These are phyloP conservation scores for Hondaea fermentalgiana DNA, from an alignment of 108 stramenopile genomes.

Conservation along the genomic window DNA sequence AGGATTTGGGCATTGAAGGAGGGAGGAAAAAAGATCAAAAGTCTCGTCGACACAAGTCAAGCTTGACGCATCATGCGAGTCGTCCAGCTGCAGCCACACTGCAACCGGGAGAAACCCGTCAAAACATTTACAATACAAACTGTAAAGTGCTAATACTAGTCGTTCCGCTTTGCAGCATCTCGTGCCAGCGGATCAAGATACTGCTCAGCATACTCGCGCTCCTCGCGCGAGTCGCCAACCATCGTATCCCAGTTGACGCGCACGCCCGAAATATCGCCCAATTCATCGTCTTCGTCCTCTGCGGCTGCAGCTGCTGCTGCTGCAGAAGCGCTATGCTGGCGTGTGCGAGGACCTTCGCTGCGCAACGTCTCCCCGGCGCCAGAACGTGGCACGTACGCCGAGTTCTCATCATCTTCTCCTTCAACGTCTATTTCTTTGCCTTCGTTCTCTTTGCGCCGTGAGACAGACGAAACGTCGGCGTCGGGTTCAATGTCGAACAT, in stretches of 20 bases:
- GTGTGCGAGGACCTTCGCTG: too few relatives aligned
- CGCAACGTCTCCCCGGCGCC: too few relatives aligned
- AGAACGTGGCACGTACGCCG: too few relatives aligned
- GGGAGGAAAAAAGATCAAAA: too few relatives aligned
- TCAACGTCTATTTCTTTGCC: not conserved
- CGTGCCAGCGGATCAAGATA: not conserved
- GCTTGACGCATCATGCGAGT: too few relatives aligned
- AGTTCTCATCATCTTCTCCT: not conserved
- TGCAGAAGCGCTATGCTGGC: not conserved
- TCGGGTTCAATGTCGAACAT: not conserved
- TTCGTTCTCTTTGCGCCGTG: not conserved
- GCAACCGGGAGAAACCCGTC: too few relatives aligned
- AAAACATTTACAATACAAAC: too few relatives aligned
- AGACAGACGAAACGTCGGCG: not conserved
- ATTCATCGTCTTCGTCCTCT: not conserved
- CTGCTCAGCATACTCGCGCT: not conserved
- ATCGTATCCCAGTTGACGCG: not conserved
- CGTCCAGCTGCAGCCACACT: too few relatives aligned
- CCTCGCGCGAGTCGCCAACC: not conserved
- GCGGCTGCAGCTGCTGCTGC: not conserved
- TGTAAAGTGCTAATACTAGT: too few relatives aligned
- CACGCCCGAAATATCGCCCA: not conserved
- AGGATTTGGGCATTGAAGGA: not conserved
- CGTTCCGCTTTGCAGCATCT: too few relatives aligned
- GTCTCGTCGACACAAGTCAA: too few relatives aligned